phyloP scores from a whole-genome alignment of 148 eudicot genomes.

The Oxyria digyna region DNA sequence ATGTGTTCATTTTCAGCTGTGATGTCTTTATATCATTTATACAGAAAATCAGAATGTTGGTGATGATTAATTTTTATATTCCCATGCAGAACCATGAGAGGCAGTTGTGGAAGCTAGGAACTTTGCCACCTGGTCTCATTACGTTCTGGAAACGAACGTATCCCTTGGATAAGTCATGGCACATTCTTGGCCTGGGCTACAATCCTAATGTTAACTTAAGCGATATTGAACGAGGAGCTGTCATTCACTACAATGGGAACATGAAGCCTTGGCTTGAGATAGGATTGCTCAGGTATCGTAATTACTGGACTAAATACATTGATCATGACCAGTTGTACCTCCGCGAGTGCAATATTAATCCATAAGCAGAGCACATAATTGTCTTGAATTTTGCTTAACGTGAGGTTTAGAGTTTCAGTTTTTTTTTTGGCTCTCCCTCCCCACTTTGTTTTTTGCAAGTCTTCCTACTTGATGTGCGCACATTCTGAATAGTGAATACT shows the following conservation, averaged over 20 bases:
- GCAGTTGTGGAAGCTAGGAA: conserved; percentile 81
- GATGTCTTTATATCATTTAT: no score
- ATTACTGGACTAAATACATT: conserved; percentile 55
- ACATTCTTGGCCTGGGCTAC: conserved; percentile 77
- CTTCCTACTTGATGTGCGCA: conserved; percentile 3
- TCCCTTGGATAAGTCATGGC: conserved; percentile 65
- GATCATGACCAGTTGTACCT: conserved; percentile 50
- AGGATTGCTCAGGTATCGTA: conserved; percentile 55
- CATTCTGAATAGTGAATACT: background rate
- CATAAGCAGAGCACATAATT: conserved; percentile 13
- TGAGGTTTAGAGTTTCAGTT: background rate
- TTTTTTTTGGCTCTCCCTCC: background rate
- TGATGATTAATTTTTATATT: background rate
- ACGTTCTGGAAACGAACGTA: conserved; percentile 56
- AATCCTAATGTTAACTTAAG: conserved; percentile 54
- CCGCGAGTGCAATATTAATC: conserved; percentile 78
- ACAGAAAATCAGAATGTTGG: background rate
- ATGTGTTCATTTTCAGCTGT: background rate
- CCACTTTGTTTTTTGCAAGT: background rate
- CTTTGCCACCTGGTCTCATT: conserved; percentile 78
- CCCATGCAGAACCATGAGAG: conserved; percentile 60
- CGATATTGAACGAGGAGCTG: conserved; percentile 64
- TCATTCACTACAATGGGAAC: conserved; percentile 79
- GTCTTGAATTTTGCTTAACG: background rate
- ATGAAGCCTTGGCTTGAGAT: conserved; percentile 95